Percentiles rank a stretch among this genome's conserved stretches.
These are phyloP conservation scores for Aspergillus oerlinghausenensis DNA, from an alignment of 2,329 filamentous ascomycete species.

Conservation along the genomic window DNA sequence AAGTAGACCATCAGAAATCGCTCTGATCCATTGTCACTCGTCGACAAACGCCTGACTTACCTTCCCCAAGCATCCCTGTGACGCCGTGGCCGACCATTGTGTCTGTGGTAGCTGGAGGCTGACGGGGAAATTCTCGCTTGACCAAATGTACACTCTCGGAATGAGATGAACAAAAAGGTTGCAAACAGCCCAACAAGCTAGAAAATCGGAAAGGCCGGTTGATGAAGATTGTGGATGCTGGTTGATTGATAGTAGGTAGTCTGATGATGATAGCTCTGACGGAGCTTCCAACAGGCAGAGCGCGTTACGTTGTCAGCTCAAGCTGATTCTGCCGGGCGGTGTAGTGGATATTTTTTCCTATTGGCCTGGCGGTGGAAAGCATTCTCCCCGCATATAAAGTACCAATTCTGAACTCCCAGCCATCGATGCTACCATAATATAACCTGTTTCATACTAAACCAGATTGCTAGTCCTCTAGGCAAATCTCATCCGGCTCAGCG, in stretches of 20 bases:
- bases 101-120: constrained; percentile 1
- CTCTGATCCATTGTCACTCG: not conserved
- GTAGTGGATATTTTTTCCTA: constrained; percentile 1
- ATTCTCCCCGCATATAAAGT: constrained; percentile 14
- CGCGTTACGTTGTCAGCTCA: constrained; percentile 23
- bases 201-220: not conserved
- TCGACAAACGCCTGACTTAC: constrained; percentile 24
- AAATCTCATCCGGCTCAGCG: not conserved
- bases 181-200: not conserved
- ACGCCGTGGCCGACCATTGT: constrained; percentile 39
- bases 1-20: constrained; percentile 16
- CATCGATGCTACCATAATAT: not conserved
- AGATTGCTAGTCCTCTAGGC: not conserved
- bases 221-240: not conserved
- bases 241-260: not conserved
- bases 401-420: constrained; percentile 13
- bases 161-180: not conserved
- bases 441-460: not conserved
- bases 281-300: constrained; percentile 27
- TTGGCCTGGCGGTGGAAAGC: constrained; percentile 4
- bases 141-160: constrained; percentile 2
- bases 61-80: constrained; percentile 44
- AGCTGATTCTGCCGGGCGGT: constrained; percentile 21
- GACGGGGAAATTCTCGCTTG: not conserved
- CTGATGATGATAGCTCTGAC: constrained; percentile 14